Percentiles rank a stretch among this genome's conserved stretches.
phyloP scores from a whole-genome alignment of 345 rosid species.

The Murraya koenigii region DNA sequence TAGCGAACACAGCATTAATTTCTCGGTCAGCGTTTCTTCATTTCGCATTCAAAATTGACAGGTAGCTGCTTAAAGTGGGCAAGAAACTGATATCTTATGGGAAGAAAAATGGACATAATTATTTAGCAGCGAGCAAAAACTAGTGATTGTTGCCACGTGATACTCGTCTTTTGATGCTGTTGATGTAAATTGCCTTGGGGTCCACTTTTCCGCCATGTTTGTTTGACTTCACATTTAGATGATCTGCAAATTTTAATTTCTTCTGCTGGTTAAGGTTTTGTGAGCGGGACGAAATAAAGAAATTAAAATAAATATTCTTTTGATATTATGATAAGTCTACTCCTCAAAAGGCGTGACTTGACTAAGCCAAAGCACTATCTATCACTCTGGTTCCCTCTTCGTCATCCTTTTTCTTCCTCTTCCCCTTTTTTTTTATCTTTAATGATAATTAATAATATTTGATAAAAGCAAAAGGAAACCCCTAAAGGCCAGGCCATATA shows the following conservation, averaged over 20 bases:
- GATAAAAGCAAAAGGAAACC: slow-evolving; percentile 22
- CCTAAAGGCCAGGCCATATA: slow-evolving; percentile 2
- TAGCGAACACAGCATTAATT: no score
- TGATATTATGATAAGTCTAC: slow-evolving; percentile 12
- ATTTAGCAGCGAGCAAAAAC: neutral
- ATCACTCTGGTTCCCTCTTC: neutral
- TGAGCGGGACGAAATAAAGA: neutral
- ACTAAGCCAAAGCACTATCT: slow-evolving; percentile 38
- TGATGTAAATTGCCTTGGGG: slow-evolving; percentile 14
- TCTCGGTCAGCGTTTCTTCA: no score
- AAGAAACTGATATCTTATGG: neutral
- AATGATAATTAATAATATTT: slow-evolving; percentile 1
- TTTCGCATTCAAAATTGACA: neutral
- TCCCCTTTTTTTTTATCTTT: neutral
- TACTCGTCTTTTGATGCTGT: slow-evolving; percentile 36
- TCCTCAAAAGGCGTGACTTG: slow-evolving; percentile 54
- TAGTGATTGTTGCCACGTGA: slow-evolving; percentile 25
- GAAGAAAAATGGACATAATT: neutral
- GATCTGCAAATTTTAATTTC: neutral
- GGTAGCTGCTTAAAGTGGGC: neutral
- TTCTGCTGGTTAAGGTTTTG: neutral
- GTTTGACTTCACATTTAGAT: neutral
- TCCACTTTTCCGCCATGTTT: slow-evolving; percentile 3
- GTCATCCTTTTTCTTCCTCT: neutral
- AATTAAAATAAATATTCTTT: slow-evolving; percentile 1